Evolutionary conservation across 768 basidiomycete species (phyloP).

Genomic region (Termitomyces sp.): DNA sequence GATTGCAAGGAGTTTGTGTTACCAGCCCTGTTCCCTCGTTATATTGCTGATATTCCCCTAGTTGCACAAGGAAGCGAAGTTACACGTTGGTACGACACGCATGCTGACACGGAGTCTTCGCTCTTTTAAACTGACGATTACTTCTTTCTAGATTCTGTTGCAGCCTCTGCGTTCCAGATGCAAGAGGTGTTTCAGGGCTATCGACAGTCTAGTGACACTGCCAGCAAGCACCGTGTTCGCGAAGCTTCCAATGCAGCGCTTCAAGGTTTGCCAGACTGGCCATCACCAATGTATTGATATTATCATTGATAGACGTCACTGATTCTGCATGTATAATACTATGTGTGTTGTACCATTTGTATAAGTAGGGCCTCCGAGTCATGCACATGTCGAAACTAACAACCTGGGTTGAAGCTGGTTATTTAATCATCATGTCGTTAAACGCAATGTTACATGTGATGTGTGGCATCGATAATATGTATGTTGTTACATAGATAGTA

Average conservation of each 20-base stretch:
- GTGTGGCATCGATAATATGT: not conserved
- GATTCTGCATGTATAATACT: not conserved
- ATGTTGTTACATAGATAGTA: conserved; percentile 1
- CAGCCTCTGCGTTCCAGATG: conserved; percentile 73
- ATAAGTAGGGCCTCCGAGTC: too few species aligned
- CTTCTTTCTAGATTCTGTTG: conserved; percentile 48
- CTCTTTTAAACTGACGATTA: not conserved
- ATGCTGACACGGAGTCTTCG: not conserved
- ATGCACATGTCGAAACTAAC: too few species aligned
- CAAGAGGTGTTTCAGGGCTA: conserved; percentile 71
- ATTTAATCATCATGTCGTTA: too few species aligned
- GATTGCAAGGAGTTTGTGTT: conserved; percentile 55
- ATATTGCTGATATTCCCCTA: conserved; percentile 19
- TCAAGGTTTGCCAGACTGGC: conserved; percentile 72
- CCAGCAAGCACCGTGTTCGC: conserved; percentile 72
- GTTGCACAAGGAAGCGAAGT: conserved; percentile 55
- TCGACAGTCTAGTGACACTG: conserved; percentile 66
- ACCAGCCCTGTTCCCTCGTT: conserved; percentile 1
- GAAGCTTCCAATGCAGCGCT: conserved; percentile 79
- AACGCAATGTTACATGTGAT: not conserved
- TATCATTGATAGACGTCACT: not conserved
- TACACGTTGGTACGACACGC: conserved; percentile 42
- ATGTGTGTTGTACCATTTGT: not conserved
- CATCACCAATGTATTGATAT: conserved; percentile 26
- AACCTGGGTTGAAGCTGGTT: too few species aligned